Percentiles rank a stretch among this genome's conserved stretches.
phyloP scores from a whole-genome alignment of 1,139 yeast species.

The Taiozyma sp. region DNA sequence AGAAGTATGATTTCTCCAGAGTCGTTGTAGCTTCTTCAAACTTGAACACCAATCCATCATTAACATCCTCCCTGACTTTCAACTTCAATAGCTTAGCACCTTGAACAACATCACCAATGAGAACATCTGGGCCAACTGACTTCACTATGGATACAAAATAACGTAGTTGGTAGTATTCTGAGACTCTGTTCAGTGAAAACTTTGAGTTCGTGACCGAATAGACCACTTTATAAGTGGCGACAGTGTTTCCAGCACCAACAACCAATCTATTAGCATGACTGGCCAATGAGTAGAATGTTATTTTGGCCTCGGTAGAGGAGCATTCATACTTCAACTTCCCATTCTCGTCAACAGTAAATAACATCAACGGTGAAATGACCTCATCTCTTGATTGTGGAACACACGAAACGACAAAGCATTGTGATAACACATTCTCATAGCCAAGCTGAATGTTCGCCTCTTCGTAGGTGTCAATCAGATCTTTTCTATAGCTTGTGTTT shows the following conservation, averaged over 20 bases:
- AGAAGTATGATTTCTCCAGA: slow-evolving; percentile 2
- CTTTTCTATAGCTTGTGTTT: slow-evolving; percentile 16
- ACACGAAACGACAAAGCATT: slow-evolving; percentile 23
- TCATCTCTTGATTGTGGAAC: slow-evolving; percentile 17
- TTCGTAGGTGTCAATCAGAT: slow-evolving; percentile 17
- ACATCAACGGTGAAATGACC: slow-evolving; percentile 14
- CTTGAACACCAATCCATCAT: slow-evolving; percentile 10
- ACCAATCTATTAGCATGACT: slow-evolving; percentile 20
- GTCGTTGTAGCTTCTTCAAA: slow-evolving; percentile 6
- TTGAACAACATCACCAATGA: slow-evolving; percentile 17
- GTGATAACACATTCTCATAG: slow-evolving; percentile 20
- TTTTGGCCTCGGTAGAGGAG: slow-evolving; percentile 8
- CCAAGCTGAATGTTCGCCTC: slow-evolving; percentile 19
- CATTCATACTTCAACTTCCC: slow-evolving; percentile 19
- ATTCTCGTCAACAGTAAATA: slow-evolving; percentile 21
- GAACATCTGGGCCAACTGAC: slow-evolving; percentile 15
- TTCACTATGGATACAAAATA: slow-evolving; percentile 12
- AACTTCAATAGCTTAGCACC: slow-evolving; percentile 10
- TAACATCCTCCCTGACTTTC: slow-evolving; percentile 10
- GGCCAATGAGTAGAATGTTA: slow-evolving; percentile 13
- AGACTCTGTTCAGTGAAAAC: slow-evolving; percentile 15
- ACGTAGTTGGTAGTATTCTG: slow-evolving; percentile 10
- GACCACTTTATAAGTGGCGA: slow-evolving; percentile 18
- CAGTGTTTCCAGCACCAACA: slow-evolving; percentile 19
- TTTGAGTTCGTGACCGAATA: slow-evolving; percentile 20